A percentile compares a stretch with the other conserved stretches of the same genome.
These are phyloP conservation scores for Vaucheria bursata DNA, from an alignment of 352 stramenopile species.

Conservation along the genomic window DNA sequence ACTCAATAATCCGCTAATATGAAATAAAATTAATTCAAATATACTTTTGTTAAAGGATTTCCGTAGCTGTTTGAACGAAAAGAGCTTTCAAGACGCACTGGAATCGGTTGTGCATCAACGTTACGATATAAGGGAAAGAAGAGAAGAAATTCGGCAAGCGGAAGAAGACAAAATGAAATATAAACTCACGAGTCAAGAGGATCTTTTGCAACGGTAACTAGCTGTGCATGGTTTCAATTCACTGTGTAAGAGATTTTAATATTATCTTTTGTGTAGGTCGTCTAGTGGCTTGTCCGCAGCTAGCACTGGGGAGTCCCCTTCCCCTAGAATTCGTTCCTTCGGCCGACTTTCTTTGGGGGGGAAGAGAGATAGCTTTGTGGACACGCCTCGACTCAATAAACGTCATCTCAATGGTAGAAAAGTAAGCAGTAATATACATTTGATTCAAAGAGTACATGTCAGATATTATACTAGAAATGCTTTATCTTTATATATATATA, in stretches of 20 bases:
- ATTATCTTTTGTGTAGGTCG: background rate
- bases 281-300: background rate
- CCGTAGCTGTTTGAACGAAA: slow-evolving; percentile 14
- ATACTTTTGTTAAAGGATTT: slow-evolving; percentile 37
- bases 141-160: too few relatives aligned
- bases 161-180: too few relatives aligned
- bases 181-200: too few relatives aligned
- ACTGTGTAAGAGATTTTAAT: too few relatives aligned
- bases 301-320: background rate
- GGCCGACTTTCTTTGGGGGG: background rate
- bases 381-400: background rate
- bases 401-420: background rate
- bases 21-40: too few relatives aligned
- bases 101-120: slow-evolving; percentile 26
- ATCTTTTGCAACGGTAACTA: too few relatives aligned
- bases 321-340: background rate
- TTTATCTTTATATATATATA: too few relatives aligned
- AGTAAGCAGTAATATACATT: background rate
- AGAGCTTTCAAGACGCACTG: slow-evolving; percentile 26
- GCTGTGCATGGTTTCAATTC: too few relatives aligned
- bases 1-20: too few relatives aligned
- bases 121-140: background rate
- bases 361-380: background rate
- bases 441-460: too few relatives aligned
- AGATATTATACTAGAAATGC: too few relatives aligned